Evolutionary conservation across 192 early-diverging fungal genomes (phyloP), one percentile per base, ranked within the genome.

Genomic region (Mortierella hygrophila): DNA sequence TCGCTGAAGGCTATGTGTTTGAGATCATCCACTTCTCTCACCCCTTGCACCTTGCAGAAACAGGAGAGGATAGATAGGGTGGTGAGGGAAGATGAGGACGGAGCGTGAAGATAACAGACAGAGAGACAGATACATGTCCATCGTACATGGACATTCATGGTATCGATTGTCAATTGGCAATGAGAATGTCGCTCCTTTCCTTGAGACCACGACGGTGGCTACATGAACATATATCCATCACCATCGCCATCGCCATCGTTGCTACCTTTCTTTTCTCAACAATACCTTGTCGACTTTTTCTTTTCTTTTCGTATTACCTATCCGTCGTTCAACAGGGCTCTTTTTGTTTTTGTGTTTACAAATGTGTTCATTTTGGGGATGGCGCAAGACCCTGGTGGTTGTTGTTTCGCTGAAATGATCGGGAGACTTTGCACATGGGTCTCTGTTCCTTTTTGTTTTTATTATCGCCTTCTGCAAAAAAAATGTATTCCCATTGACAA

Each of bases 241-340:
- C 60, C 60, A 65, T 65, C 60, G 29, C 60, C 60, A 32, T 65
- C 60, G 4, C 60, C 57, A 11, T 63, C 57, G 57, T 26, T 21
- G 54, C 26, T 32, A 29, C 57, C 2, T 1, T 26, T 11, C 57
- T 29, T n/a, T n/a, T 57, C 57, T 57, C 55, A 63, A 29, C 9
- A 23, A n/a, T 26, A 60, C 1, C 29, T 46, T 46, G 10, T 15
- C 10, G 13, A 46, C 44, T 3, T 46, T 46, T 46, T 46, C 29
- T 13, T 0, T 11, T n/a, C 11, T 26, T 65, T 65, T 65, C 9
- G 13, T 32, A 65, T 35, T 13, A 13, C 60, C 60, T 32, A 32
- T 65, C 60, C 60, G n/a, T n/a, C n/a, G n/a, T 23, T 60, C 57
- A 23, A n/a, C 60, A 65, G 60, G 60, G 60, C 60, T 65, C 60